These are phyloP conservation scores for Nicotiana attenuata DNA, from an alignment of 257 asterid species.

Conservation along the genomic window DNA sequence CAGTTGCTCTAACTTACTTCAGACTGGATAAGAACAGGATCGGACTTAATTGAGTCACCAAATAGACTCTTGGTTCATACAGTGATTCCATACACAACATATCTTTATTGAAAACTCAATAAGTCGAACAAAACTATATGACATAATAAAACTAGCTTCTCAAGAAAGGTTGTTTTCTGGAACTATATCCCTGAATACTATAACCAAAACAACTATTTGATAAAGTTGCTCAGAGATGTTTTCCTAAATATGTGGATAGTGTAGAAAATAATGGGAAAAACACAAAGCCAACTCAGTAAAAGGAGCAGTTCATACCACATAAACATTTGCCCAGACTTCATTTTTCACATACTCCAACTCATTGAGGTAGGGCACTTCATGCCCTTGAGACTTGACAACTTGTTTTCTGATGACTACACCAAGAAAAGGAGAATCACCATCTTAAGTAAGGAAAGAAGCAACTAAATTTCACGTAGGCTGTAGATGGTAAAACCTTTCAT, in stretches of 20 bases:
- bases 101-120: neutral
- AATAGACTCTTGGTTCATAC: neutral
- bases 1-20: neutral
- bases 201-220: neutral
- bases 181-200: neutral
- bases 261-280: neutral
- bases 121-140: neutral
- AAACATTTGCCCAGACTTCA: constrained; percentile 96
- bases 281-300: neutral
- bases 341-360: constrained; percentile 85
- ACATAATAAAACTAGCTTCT: neutral
- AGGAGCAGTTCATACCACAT: constrained; percentile 41
- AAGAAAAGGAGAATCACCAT: neutral
- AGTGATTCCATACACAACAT: neutral
- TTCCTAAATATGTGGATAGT: neutral
- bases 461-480: neutral
- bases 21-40: neutral
- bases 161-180: neutral
- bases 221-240: neutral
- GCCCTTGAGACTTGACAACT: constrained; percentile 62
- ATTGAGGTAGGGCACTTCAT: constrained; percentile 69
- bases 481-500: constrained; percentile 49
- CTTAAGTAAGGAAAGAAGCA: neutral
- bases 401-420: constrained; percentile 54
- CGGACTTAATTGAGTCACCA: neutral